Percentiles rank a stretch among this genome's conserved stretches.
phyloP scores from a whole-genome alignment of 2,329 filamentous ascomycete species.

The Botrytis medusae region DNA sequence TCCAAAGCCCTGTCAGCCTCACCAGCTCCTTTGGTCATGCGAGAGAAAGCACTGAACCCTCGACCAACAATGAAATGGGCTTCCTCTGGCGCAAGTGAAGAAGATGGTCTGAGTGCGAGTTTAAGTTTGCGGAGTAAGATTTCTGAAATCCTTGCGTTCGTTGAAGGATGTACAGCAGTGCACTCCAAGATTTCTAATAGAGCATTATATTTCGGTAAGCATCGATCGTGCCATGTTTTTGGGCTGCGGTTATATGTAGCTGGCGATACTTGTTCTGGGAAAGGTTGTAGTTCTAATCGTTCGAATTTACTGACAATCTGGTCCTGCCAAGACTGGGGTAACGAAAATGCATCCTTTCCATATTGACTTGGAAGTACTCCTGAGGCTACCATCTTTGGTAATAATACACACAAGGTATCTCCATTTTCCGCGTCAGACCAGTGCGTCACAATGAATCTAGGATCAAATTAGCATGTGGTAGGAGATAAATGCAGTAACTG shows the following conservation, averaged over 20 bases:
- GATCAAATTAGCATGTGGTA: conserved; percentile 29
- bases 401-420: conserved; percentile 65
- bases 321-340: conserved; percentile 70
- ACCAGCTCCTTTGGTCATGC: conserved; percentile 60
- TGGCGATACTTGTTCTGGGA: conserved; percentile 58
- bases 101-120: conserved; percentile 61
- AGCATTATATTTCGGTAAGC: conserved; percentile 66
- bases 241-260: conserved; percentile 58
- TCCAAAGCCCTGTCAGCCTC: conserved; percentile 61
- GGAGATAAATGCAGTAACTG: not conserved
- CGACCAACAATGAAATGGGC: conserved; percentile 73
- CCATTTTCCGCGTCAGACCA: conserved; percentile 69
- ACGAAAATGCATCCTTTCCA: conserved; percentile 54
- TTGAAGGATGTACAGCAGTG: conserved; percentile 64
- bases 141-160: conserved; percentile 64
- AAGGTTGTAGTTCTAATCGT: conserved; percentile 61
- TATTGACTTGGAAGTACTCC: conserved; percentile 54
- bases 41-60: conserved; percentile 71
- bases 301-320: conserved; percentile 71
- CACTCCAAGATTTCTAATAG: conserved; percentile 63
- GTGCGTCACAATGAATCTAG: conserved; percentile 70
- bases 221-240: conserved; percentile 60
- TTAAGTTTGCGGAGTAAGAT: conserved; percentile 65
- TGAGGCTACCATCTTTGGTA: conserved; percentile 63
- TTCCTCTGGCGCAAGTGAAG: conserved; percentile 58